phyloP scores from a whole-genome alignment of 768 basidiomycete species.

The Lepiota subincarnata region DNA sequence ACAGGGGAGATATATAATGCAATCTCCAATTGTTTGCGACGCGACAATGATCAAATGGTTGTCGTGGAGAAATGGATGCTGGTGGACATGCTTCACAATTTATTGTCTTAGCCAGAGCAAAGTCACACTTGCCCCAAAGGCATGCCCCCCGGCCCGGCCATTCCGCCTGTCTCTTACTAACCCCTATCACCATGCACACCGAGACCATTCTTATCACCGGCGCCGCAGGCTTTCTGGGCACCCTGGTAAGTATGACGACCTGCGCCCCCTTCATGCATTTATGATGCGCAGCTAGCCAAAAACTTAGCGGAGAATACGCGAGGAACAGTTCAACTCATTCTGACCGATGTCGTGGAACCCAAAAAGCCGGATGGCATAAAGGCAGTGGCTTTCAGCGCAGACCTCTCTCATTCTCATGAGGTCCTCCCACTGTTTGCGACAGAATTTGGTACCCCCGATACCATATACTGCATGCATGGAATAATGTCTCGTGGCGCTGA shows the following conservation, averaged over 20 bases:
- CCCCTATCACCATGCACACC: background rate
- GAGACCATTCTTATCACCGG: slow-evolving; percentile 41
- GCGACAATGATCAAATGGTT: slow-evolving; percentile 7
- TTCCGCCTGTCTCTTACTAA: background rate
- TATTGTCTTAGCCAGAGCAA: background rate
- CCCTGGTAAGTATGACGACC: slow-evolving; percentile 26
- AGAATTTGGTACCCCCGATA: slow-evolving; percentile 35
- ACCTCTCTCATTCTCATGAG: slow-evolving; percentile 34
- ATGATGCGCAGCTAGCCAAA: slow-evolving; percentile 28
- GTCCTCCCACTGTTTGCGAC: slow-evolving; percentile 36
- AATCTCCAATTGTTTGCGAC: background rate
- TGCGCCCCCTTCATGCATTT: background rate
- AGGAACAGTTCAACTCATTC: slow-evolving; percentile 40
- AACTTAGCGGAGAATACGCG: slow-evolving; percentile 25
- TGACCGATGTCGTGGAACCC: slow-evolving; percentile 46
- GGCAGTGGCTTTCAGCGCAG: slow-evolving; percentile 32
- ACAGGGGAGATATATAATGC: slow-evolving; percentile 1
- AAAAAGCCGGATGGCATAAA: slow-evolving; percentile 23
- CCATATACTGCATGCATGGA: slow-evolving; percentile 50
- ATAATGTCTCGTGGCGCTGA: slow-evolving; percentile 65
- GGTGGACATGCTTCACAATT: background rate
- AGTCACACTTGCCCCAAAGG: background rate
- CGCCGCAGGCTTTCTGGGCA: slow-evolving; percentile 38
- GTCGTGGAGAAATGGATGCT: slow-evolving; percentile 3
- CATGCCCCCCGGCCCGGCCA: slow-evolving; percentile 1